Conservation (phyloP, 768 basidiomycete genomes). For the Mycena polygramma region DNA sequence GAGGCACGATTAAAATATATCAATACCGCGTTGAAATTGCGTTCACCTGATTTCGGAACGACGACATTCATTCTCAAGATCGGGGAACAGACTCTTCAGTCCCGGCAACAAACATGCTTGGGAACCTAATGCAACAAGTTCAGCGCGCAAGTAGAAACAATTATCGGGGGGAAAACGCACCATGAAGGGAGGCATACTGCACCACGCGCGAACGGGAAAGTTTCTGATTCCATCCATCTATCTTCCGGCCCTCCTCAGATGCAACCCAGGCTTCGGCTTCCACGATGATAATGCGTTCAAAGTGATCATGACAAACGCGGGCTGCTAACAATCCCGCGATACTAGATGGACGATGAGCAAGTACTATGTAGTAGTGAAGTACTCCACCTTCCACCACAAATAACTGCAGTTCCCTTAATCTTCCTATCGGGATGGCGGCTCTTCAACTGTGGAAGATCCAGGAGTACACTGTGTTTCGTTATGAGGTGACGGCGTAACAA, state of each 20-base stretch:
- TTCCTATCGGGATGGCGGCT: constrained; percentile 17
- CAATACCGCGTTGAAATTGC: background rate
- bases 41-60: constrained; percentile 32
- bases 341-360: constrained; percentile 34
- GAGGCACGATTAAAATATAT: background rate
- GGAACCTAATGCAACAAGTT: too few species aligned
- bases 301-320: constrained; percentile 49
- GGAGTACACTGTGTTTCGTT: constrained; percentile 2
- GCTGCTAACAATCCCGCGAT: constrained; percentile 49
- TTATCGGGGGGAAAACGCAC: constrained; percentile 7
- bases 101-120: constrained; percentile 33
- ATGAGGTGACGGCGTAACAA: constrained; percentile 22
- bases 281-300: constrained; percentile 47
- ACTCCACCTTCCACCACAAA: constrained; percentile 34
- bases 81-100: constrained; percentile 38
- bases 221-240: constrained; percentile 37
- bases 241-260: constrained; percentile 37
- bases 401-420: constrained; percentile 26
- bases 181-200: constrained; percentile 45
- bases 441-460: constrained; percentile 16
- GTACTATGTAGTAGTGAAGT: background rate
- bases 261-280: constrained; percentile 48
- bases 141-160: too few species aligned
- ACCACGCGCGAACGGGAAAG: constrained; percentile 40
- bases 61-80: constrained; percentile 39